Evolutionary conservation across 2,329 filamentous ascomycete genomes (phyloP).

Genomic region (Diplodia mutila): DNA sequence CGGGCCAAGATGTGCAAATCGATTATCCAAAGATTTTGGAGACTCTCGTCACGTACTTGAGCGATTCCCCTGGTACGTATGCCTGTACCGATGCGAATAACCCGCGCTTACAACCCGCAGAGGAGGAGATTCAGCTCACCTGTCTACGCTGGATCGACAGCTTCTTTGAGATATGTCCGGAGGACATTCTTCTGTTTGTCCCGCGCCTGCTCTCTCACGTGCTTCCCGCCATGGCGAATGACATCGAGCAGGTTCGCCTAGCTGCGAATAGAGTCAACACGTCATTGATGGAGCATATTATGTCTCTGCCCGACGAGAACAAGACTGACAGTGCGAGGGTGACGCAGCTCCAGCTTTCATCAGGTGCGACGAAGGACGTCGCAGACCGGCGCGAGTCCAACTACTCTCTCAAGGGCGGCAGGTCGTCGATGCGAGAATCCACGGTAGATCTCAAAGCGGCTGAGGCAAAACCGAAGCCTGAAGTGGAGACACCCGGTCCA

Average conservation of each 20-base stretch:
- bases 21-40: slow-evolving; percentile 90
- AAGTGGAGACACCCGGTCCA: slow-evolving; percentile 45
- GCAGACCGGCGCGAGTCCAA: slow-evolving; percentile 46
- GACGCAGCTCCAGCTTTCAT: slow-evolving; percentile 47
- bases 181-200: slow-evolving; percentile 93
- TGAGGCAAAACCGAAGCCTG: slow-evolving; percentile 36
- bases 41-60: slow-evolving; percentile 86
- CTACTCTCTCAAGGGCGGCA: slow-evolving; percentile 32
- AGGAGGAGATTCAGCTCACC: slow-evolving; percentile 90
- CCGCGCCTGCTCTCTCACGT: slow-evolving; percentile 90
- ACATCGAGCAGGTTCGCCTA: slow-evolving; percentile 83
- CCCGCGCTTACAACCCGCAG: slow-evolving; percentile 50
- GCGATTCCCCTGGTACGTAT: slow-evolving; percentile 72
- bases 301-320: slow-evolving; percentile 74
- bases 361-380: slow-evolving; percentile 46
- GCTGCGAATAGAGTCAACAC: slow-evolving; percentile 88
- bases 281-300: slow-evolving; percentile 90
- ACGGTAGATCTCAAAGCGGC: slow-evolving; percentile 39
- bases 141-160: slow-evolving; percentile 93
- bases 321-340: slow-evolving; percentile 46
- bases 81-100: slow-evolving; percentile 20
- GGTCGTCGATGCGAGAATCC: slow-evolving; percentile 22
- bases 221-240: slow-evolving; percentile 90
- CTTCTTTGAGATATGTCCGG: slow-evolving; percentile 95
- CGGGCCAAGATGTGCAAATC: slow-evolving; percentile 93